phyloP scores from a whole-genome alignment of 371 early-diverging fungal species.

The Synchytrium microbalum region DNA sequence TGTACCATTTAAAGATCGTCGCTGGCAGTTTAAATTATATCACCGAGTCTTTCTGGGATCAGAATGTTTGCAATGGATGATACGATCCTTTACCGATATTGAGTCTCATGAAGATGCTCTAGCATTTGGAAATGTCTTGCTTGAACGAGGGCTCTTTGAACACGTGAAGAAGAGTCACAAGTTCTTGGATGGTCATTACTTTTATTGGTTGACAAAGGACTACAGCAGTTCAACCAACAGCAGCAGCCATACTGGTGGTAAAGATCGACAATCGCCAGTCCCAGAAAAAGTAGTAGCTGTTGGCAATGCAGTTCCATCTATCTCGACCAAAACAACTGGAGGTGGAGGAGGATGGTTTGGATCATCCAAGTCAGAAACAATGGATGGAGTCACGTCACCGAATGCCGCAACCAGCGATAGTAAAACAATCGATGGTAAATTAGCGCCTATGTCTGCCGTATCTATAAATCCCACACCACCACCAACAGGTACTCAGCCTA shows the following conservation, averaged over 20 bases:
- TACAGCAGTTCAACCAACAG: slow-evolving; percentile 18
- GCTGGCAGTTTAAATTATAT: slow-evolving; percentile 84
- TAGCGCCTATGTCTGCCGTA: not conserved
- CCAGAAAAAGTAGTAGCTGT: not conserved
- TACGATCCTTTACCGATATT: slow-evolving; percentile 70
- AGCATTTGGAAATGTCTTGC: slow-evolving; percentile 68
- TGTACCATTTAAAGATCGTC: slow-evolving; percentile 53
- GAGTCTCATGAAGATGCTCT: slow-evolving; percentile 76
- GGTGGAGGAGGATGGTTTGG: not conserved
- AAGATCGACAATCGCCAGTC: not conserved
- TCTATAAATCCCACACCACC: not conserved
- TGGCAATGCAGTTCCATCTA: slow-evolving; percentile 16
- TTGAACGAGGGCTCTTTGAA: slow-evolving; percentile 65
- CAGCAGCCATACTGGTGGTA: too few relatives aligned
- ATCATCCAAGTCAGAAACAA: not conserved
- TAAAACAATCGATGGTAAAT: not conserved
- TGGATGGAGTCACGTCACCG: not conserved
- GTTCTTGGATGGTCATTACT: slow-evolving; percentile 89
- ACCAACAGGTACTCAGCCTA: not conserved
- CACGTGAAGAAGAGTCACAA: slow-evolving; percentile 65
- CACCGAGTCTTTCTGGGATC: slow-evolving; percentile 72
- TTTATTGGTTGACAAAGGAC: slow-evolving; percentile 68
- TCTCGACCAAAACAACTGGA: not conserved
- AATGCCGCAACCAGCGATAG: not conserved
- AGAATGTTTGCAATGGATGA: slow-evolving; percentile 87